These are phyloP conservation scores for Dentipellis sp. DNA, from an alignment of 768 basidiomycete genomes.

Conservation along the genomic window DNA sequence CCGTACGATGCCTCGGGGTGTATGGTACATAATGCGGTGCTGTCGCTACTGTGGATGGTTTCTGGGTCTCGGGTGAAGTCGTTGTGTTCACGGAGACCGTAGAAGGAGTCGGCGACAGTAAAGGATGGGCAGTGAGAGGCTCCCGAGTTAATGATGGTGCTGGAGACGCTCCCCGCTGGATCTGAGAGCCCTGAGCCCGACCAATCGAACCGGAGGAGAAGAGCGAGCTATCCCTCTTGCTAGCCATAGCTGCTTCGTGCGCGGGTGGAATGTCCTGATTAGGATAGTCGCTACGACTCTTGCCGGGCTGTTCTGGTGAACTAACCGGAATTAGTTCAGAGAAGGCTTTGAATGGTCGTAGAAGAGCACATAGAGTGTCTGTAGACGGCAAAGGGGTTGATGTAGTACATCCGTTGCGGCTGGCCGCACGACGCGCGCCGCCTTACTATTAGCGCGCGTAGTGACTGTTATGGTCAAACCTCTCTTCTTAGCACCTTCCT, in stretches of 20 bases:
- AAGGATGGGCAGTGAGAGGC: slow-evolving; percentile 50
- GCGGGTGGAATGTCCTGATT: too few relatives aligned
- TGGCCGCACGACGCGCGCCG: too few relatives aligned
- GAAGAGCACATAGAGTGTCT: too few relatives aligned
- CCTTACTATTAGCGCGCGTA: too few relatives aligned
- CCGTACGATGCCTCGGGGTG: slow-evolving; percentile 58
- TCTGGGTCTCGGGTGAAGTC: slow-evolving; percentile 6
- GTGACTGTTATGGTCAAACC: too few relatives aligned
- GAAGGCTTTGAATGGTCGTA: too few relatives aligned
- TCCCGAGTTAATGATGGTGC: slow-evolving; percentile 30
- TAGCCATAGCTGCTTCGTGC: slow-evolving; percentile 23
- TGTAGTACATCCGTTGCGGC: too few relatives aligned
- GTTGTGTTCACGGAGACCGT: slow-evolving; percentile 20
- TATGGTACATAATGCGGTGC: slow-evolving; percentile 62
- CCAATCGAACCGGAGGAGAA: slow-evolving; percentile 52
- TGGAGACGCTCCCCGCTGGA: slow-evolving; percentile 32
- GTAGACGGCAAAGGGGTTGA: too few relatives aligned
- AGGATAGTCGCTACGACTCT: too few relatives aligned
- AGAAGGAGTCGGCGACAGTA: slow-evolving; percentile 39
- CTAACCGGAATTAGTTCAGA: too few relatives aligned
- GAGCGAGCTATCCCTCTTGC: slow-evolving; percentile 22
- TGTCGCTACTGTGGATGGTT: slow-evolving; percentile 21
- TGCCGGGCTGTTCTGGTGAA: too few relatives aligned
- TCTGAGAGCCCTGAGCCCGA: slow-evolving; percentile 32
- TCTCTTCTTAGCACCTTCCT: too few relatives aligned